phyloP scores from a whole-genome alignment of 2,329 filamentous ascomycete genomes.

The Remersonia thermophila region DNA sequence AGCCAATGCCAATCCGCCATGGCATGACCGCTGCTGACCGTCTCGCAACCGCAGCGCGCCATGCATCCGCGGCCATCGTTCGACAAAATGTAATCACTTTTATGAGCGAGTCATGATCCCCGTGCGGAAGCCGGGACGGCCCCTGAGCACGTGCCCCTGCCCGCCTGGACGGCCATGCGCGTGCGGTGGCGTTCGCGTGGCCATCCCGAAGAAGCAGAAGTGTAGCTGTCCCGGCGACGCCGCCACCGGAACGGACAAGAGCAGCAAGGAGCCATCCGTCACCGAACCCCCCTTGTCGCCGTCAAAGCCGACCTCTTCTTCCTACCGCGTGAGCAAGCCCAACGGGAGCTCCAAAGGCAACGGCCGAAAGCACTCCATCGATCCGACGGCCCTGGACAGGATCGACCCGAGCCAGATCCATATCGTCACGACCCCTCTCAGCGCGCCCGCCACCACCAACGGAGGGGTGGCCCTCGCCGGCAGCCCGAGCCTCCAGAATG shows the following conservation, averaged over 20 bases:
- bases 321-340: constrained; percentile 36
- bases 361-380: constrained; percentile 37
- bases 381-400: constrained; percentile 34
- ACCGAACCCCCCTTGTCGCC: constrained; percentile 23
- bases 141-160: constrained; percentile 57
- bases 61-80: constrained; percentile 64
- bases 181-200: constrained; percentile 51
- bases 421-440: constrained; percentile 26
- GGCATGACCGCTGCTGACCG: background rate
- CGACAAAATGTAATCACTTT: constrained; percentile 60
- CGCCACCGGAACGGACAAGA: constrained; percentile 11
- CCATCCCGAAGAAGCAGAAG: constrained; percentile 46
- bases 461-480: constrained; percentile 15
- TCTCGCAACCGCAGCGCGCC: constrained; percentile 42
- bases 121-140: constrained; percentile 60
- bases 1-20: no score
- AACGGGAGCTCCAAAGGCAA: constrained; percentile 23
- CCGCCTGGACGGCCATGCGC: constrained; percentile 48
- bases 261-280: constrained; percentile 14
- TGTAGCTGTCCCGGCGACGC: constrained; percentile 33
- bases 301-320: constrained; percentile 23
- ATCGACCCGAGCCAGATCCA: constrained; percentile 43
- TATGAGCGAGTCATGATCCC: constrained; percentile 56
- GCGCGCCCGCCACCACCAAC: constrained; percentile 13
- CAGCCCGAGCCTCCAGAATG: constrained; percentile 2